Percentiles rank a stretch among this genome's conserved stretches.
Conservation (phyloP, 768 basidiomycete species). For the Xerocomellus intermedius region DNA sequence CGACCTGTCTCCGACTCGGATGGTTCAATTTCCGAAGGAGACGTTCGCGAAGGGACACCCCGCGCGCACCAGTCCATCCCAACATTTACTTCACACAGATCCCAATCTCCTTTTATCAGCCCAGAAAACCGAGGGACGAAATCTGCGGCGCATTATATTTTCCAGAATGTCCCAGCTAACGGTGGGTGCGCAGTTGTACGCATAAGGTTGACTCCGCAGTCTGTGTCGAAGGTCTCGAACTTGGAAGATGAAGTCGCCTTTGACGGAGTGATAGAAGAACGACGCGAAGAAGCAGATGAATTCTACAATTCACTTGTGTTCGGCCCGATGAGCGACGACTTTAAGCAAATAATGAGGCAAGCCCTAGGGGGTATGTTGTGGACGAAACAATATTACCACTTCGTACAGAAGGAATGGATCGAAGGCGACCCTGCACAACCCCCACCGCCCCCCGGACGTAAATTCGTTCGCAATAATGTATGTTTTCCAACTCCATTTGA, state of each 20-base stretch:
- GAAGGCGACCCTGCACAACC: slow-evolving; percentile 96
- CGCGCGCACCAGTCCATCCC: not conserved
- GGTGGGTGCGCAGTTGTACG: slow-evolving; percentile 96
- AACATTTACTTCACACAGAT: not conserved
- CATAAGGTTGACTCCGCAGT: slow-evolving; percentile 81
- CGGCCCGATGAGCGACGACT: slow-evolving; percentile 87
- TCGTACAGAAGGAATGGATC: slow-evolving; percentile 95
- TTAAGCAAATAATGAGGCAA: slow-evolving; percentile 95
- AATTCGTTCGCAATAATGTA: slow-evolving; percentile 80
- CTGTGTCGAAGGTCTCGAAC: slow-evolving; percentile 71
- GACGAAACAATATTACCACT: slow-evolving; percentile 97
- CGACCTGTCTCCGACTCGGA: slow-evolving; percentile 51
- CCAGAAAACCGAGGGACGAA: slow-evolving; percentile 89
- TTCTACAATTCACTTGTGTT: slow-evolving; percentile 82
- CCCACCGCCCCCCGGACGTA: slow-evolving; percentile 86
- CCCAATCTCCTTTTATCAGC: slow-evolving; percentile 63
- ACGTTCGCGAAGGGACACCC: not conserved
- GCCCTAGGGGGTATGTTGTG: slow-evolving; percentile 96
- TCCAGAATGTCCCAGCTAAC: slow-evolving; percentile 80
- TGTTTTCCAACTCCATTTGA: slow-evolving; percentile 17
- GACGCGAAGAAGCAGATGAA: slow-evolving; percentile 92
- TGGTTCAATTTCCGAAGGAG: slow-evolving; percentile 1
- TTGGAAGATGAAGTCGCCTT: slow-evolving; percentile 87
- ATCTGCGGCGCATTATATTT: slow-evolving; percentile 87
- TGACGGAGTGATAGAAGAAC: slow-evolving; percentile 86